Evolutionary conservation across 2,329 filamentous ascomycete genomes (phyloP), one percentile per base, ranked within the genome.

Genomic region (Venturia asperata): DNA sequence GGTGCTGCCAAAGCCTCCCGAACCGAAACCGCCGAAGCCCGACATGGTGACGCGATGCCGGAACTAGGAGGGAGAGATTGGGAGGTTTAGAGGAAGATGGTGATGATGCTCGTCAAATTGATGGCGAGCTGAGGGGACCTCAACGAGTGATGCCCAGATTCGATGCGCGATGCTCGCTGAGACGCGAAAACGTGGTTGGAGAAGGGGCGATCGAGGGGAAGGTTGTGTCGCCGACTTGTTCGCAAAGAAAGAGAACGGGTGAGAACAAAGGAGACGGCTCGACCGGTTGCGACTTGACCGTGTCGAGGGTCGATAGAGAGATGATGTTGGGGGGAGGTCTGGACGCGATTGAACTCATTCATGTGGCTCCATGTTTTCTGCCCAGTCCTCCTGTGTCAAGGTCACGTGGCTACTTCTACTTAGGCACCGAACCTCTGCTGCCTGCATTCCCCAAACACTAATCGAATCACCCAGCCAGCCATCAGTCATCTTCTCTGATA

Each of bases 21-120:
- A 58, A 70, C 83, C 83, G 75, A 89, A 89, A 27, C 77, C 79
- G 30, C 66, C 66, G 27, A 67, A 67, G 65, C 66, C 66, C 13
- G 64, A 66, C 64, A 66, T 67, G 30, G 4, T 55, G 63, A 56
- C 30, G 60, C 39, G n/a, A 61, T 58, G 52, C 17, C 52, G 52
- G 17, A 24, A 15, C 30, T 58, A 37, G 11, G 30, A 37, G 6
- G 52, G 49, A n/a, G 19, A 37, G 52, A 58, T 58, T 10, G 30
- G 9, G 47, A 24, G 10, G 47, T 52, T 27, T 5, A 52, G 17
- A 19, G 10, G 2, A 19, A 24, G 52, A 58, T 19, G 9, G 5
- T 37, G 49, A 58, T 58, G 52, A 13, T 37, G 52, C 27, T 58
- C 30, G 52, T n/a, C 27, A 27, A 58, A n/a, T 37, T 37, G 30